Conservation (phyloP, 768 basidiomycete genomes). For the Pleurotus giganteus region DNA sequence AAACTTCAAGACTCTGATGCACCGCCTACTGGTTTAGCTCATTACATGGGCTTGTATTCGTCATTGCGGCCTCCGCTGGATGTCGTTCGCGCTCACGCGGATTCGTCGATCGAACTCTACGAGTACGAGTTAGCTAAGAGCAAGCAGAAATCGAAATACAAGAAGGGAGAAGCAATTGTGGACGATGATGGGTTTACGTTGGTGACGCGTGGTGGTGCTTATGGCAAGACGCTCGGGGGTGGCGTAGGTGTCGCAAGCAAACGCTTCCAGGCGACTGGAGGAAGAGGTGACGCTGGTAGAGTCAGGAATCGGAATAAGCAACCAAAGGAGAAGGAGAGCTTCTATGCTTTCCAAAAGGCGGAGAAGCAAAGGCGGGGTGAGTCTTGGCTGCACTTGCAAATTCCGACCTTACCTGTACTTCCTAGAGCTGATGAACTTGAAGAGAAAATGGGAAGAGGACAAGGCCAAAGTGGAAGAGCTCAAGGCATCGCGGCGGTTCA, state of each 20-base stretch:
- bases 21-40: conserved; percentile 66
- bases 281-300: conserved; percentile 39
- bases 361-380: conserved; percentile 86
- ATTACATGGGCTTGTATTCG: conserved; percentile 65
- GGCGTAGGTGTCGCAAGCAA: conserved; percentile 67
- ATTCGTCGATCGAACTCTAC: conserved; percentile 72
- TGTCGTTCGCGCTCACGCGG: conserved; percentile 72
- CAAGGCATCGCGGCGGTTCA: conserved; percentile 79
- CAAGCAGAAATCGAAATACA: conserved; percentile 63
- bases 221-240: conserved; percentile 85
- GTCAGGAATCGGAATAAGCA: conserved; percentile 51
- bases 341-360: conserved; percentile 89
- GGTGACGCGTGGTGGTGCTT: conserved; percentile 88
- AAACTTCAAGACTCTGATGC: conserved; percentile 34
- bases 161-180: conserved; percentile 84
- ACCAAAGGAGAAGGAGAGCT: conserved; percentile 68
- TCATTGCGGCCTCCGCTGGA: conserved; percentile 76
- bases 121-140: conserved; percentile 68
- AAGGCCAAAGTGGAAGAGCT: conserved; percentile 80
- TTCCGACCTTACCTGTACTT: conserved; percentile 6
- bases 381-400: conserved; percentile 15
- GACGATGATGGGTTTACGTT: conserved; percentile 96
- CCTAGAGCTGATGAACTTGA: conserved; percentile 69
- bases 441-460: conserved; percentile 84
- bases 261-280: conserved; percentile 57